A percentile compares a stretch with the other conserved stretches of the same genome.
Conservation (phyloP, 169 alveolate species). For the Neospora caninum region DNA sequence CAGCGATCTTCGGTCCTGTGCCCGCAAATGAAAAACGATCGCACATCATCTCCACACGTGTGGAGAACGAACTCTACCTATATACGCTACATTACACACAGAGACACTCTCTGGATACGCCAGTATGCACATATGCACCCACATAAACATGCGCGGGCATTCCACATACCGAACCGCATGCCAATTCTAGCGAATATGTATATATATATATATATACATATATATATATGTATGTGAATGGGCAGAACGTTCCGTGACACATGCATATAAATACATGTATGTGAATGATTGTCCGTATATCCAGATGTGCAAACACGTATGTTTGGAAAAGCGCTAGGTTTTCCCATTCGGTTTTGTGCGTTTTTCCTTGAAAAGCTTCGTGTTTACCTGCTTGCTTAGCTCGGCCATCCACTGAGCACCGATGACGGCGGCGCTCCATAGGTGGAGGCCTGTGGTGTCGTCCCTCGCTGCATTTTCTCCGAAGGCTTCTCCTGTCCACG, state of each 20-base stretch:
- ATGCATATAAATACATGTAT: not conserved
- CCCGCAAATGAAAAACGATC: no score
- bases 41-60: no score
- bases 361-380: not conserved
- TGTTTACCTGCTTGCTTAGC: not conserved
- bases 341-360: not conserved
- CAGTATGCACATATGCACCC: no score
- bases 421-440: conserved; percentile 26
- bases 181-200: no score
- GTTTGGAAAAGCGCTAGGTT: not conserved
- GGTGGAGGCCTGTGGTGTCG: conserved; percentile 21
- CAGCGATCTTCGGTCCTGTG: no score
- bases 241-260: not conserved
- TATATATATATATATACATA: not conserved
- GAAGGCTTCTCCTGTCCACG: not conserved
- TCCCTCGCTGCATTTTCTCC: not conserved
- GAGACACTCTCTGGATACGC: no score
- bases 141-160: not conserved
- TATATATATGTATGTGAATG: not conserved
- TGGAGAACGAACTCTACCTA: no score
- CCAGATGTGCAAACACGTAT: not conserved
- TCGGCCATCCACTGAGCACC: conserved; percentile 41
- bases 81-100: no score
- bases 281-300: not conserved
- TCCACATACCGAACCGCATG: not conserved